Evolutionary conservation across 2,329 filamentous ascomycete genomes (phyloP), one percentile per base, ranked within the genome.

Genomic region (Arthroderma uncinatum): DNA sequence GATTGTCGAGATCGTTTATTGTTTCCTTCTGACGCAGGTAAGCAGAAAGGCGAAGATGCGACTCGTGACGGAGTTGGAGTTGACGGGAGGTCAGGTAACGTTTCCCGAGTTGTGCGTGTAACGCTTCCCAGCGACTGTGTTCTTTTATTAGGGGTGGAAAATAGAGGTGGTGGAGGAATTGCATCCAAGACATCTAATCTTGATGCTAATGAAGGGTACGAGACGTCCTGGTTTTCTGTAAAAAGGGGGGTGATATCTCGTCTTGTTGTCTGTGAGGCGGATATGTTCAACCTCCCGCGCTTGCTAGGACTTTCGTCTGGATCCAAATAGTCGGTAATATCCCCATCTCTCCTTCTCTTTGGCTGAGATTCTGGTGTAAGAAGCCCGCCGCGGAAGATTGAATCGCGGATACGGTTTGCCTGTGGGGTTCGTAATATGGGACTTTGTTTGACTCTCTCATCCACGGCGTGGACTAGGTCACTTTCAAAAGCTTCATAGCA

Each of bases 321-420:
- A 25, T 25, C 19, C 33, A 53, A 59, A 9, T 30, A 39, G 19
- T 30, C 36, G 3, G 25, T 33, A 6, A 30, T 42, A 42, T 30
- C 58, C 47, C 57, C 60, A 10, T 62, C 60, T 8, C 61, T 55
- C 8, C 40, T 56, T 14, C 58, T 58, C 30, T 59, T 62, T n/a
- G 57, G 61, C 16, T 67, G 68, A 0, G 70, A 70, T 28, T 67
- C 65, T 2, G 71, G 71, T 0, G 71, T 73, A 14, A 70, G 59
- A 2, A 72, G 64, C 1, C 68, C 70, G 4, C 59, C 60, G 7
- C 54, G 23, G n/a, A 16, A 16, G n/a, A 36, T 48, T 25, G 40
- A 16, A 7, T 55, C 53, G 7, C 34, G 55, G 21, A 50, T n/a
- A 10, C 55, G 42, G 21, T 28, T 44, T 14, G 36, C 36, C 14